phyloP scores from a whole-genome alignment of 2,329 filamentous ascomycete genomes.

The Podosphaera leucotricha region DNA sequence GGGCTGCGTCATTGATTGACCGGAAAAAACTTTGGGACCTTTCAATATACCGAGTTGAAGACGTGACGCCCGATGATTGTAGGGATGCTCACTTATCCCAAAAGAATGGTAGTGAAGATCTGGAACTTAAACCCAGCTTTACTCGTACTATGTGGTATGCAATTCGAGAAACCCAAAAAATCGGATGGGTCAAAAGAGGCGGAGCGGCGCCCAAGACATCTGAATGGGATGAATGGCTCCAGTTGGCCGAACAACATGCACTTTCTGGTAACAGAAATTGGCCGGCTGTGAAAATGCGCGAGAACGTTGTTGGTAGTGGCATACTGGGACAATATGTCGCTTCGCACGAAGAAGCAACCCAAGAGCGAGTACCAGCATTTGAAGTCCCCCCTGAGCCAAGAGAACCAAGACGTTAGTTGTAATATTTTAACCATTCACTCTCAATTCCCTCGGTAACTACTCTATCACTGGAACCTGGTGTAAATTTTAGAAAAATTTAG shows the following conservation, averaged over 20 bases:
- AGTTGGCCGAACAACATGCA: slow-evolving; percentile 22
- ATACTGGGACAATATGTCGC: slow-evolving; percentile 3
- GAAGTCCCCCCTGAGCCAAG: slow-evolving; percentile 7
- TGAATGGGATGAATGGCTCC: slow-evolving; percentile 30
- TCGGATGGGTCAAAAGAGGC: slow-evolving; percentile 27
- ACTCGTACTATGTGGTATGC: slow-evolving; percentile 35
- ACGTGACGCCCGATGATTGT: slow-evolving; percentile 21
- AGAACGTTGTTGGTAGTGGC: slow-evolving; percentile 20
- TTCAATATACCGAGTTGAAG: slow-evolving; percentile 23
- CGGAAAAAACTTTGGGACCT: slow-evolving; percentile 31
- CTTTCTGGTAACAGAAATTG: slow-evolving; percentile 16
- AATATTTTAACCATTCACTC: too few relatives aligned
- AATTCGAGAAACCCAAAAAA: slow-evolving; percentile 28
- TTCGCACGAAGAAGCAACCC: slow-evolving; percentile 5
- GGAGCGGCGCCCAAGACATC: slow-evolving; percentile 27
- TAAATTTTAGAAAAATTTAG: too few relatives aligned
- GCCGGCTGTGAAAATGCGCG: slow-evolving; percentile 25
- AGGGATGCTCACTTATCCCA: slow-evolving; percentile 16
- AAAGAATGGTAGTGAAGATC: slow-evolving; percentile 8
- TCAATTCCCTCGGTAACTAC: too few relatives aligned
- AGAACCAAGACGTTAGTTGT: too few relatives aligned
- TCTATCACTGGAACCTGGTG: too few relatives aligned
- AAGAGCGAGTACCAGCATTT: slow-evolving; percentile 11
- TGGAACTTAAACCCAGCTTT: slow-evolving; percentile 23
- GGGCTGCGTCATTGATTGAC: slow-evolving; percentile 19